Evolutionary conservation across 2,329 filamentous ascomycete species (phyloP).

Genomic region (Penicillium janthinellum): DNA sequence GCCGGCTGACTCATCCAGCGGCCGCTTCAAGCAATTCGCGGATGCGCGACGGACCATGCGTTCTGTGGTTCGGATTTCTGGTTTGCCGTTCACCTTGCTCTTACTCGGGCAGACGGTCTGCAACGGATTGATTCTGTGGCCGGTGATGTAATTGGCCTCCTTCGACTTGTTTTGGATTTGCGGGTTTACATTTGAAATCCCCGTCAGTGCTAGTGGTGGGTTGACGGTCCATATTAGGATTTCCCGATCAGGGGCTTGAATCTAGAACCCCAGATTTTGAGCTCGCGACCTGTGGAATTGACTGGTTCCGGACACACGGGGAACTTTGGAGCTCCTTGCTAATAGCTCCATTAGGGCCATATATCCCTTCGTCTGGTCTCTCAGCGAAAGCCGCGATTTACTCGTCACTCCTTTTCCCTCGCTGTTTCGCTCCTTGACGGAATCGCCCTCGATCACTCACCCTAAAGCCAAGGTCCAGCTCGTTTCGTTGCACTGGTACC

Average conservation of each 20-base stretch:
- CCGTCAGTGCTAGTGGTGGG: constrained; percentile 16
- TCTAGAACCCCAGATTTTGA: constrained; percentile 14
- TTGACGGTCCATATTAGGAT: constrained; percentile 2
- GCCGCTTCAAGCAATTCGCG: constrained; percentile 10
- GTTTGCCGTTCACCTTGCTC: not conserved
- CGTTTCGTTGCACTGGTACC: constrained; percentile 7
- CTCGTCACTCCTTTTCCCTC: constrained; percentile 15
- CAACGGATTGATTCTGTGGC: constrained; percentile 5
- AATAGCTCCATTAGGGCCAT: constrained; percentile 9
- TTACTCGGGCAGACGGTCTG: not conserved
- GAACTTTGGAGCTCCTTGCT: constrained; percentile 6
- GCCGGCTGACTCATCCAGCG: constrained; percentile 20
- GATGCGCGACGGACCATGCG: constrained; percentile 8
- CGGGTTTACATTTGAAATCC: not conserved
- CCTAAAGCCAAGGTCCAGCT: not conserved
- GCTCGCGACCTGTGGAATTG: constrained; percentile 16
- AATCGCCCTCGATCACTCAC: not conserved
- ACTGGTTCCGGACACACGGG: not conserved
- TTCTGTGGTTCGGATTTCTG: constrained; percentile 7
- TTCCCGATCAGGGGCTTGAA: constrained; percentile 23
- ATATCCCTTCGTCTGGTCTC: constrained; percentile 9
- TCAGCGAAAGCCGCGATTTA: constrained; percentile 10
- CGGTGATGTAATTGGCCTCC: constrained; percentile 22
- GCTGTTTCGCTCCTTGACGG: not conserved
- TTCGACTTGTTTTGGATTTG: constrained; percentile 9